Evolutionary conservation across 2,329 filamentous ascomycete species (phyloP), one percentile per base, ranked within the genome.

Genomic region (Metarhizium guizhouense): DNA sequence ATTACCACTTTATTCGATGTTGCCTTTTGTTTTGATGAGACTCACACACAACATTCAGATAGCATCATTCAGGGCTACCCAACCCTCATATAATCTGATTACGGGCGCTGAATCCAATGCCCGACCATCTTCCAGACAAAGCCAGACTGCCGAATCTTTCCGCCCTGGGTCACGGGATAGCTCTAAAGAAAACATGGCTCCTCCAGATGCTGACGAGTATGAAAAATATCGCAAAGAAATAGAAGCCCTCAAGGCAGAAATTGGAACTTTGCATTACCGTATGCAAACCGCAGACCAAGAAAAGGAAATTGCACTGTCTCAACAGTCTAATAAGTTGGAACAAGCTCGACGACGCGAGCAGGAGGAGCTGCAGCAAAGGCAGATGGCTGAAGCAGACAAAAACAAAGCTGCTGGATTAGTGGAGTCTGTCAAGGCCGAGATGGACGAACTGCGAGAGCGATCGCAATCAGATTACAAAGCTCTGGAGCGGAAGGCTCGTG

Each of bases 281-380:
- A 79, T 96, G 61, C 88, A 91, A 64, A 93, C 88, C 18, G 76
- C 89, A 54, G 92, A 93, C 64, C 90, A 96, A 63, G 93, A 97
- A 66, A 86, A 88, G 63, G 90, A 95, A 56, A 81, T 96, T 64
- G 77, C 85, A 51, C 79, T 84, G 10, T 77, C 96, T 16, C 85
- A 90, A 59, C 88, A 94, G 63, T 87, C 90, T 61, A 88, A 89
- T 63, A 93, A 96, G 64, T 71, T 96, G 25, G 84, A 93, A 59
- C 90, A 95, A 55, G 79, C 86, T 2, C 85, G 89, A 61, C 79
- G 85, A 51, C 88, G 87, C 59, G 87, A 89, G n/a, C 91, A 96
- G 64, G 86, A 89, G 8, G 92, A 96, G 65, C 91, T 88, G 65
- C 86, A 89, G 64, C 77, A 77, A 48, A 79, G 80, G 48, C 81